Conservation (phyloP, 2,329 filamentous ascomycete genomes). For the Ophiocordyceps robertsii region DNA sequence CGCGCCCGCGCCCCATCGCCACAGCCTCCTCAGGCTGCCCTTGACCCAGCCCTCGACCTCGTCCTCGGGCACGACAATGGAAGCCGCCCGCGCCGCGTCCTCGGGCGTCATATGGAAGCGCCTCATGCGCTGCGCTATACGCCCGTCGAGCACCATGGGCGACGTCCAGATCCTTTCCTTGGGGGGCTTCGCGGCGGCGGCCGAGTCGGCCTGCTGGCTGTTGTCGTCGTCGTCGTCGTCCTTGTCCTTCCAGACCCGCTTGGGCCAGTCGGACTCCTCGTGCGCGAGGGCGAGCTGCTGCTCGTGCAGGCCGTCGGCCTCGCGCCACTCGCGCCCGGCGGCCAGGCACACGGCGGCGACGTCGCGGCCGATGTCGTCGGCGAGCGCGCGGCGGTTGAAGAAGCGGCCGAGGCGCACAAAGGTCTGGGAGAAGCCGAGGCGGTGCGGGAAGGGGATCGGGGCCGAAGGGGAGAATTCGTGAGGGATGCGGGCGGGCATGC, state of each 20-base stretch:
- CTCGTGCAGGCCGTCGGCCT: slow-evolving; percentile 23
- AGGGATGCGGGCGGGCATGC: slow-evolving; percentile 53
- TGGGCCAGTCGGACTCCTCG: slow-evolving; percentile 77
- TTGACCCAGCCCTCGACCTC: slow-evolving; percentile 60
- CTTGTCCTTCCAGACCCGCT: slow-evolving; percentile 52
- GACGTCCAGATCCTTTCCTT: slow-evolving; percentile 65
- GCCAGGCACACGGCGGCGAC: slow-evolving; percentile 74
- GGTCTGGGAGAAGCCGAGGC: slow-evolving; percentile 86
- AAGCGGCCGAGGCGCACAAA: slow-evolving; percentile 78
- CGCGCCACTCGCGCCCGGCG: slow-evolving; percentile 35
- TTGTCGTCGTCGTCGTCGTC: slow-evolving; percentile 21
- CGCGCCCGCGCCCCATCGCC: slow-evolving; percentile 33
- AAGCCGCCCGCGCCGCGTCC: slow-evolving; percentile 53
- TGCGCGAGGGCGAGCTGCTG: slow-evolving; percentile 44
- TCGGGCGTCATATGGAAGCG: slow-evolving; percentile 57
- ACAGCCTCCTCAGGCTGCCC: slow-evolving; percentile 39
- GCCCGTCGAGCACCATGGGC: slow-evolving; percentile 59
- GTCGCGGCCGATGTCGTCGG: slow-evolving; percentile 76
- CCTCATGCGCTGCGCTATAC: slow-evolving; percentile 69
- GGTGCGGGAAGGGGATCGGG: slow-evolving; percentile 69
- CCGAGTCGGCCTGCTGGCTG: slow-evolving; percentile 25
- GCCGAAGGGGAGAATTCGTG: slow-evolving; percentile 58
- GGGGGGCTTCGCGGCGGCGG: slow-evolving; percentile 22
- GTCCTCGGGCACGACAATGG: slow-evolving; percentile 50
- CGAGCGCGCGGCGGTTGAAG: slow-evolving; percentile 71